Conservation (phyloP, 495 filamentous ascomycete species). For the Hypomontagnella monticulosa region DNA sequence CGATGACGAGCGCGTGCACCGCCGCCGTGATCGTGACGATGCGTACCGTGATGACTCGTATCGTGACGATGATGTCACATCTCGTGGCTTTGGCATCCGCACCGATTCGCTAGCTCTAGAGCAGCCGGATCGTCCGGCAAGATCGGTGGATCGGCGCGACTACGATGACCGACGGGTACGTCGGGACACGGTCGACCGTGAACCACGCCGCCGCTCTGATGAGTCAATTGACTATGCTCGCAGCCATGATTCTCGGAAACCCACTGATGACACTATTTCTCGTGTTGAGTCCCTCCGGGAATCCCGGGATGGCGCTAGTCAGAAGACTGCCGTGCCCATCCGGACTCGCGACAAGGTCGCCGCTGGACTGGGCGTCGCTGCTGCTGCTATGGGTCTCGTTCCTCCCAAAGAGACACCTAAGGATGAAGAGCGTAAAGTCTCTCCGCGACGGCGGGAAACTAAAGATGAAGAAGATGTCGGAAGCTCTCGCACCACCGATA, state of each 20-base stretch:
- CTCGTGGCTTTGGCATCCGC: slow-evolving; percentile 59
- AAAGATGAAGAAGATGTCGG: slow-evolving; percentile 38
- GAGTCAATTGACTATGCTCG: slow-evolving; percentile 43
- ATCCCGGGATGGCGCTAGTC: slow-evolving; percentile 37
- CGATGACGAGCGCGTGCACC: slow-evolving; percentile 49
- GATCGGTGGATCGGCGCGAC: slow-evolving; percentile 40
- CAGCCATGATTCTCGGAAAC: slow-evolving; percentile 33
- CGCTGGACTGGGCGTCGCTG: slow-evolving; percentile 50
- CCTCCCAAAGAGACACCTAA: slow-evolving; percentile 32
- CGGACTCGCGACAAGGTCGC: slow-evolving; percentile 50
- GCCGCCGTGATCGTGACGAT: slow-evolving; percentile 48
- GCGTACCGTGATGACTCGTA: slow-evolving; percentile 53
- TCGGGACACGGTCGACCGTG: slow-evolving; percentile 44
- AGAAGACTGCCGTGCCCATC: slow-evolving; percentile 40
- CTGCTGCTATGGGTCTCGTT: slow-evolving; percentile 50
- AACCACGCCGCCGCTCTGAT: slow-evolving; percentile 50
- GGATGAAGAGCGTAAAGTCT: slow-evolving; percentile 48
- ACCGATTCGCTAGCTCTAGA: slow-evolving; percentile 48
- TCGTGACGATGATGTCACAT: slow-evolving; percentile 49
- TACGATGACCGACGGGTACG: slow-evolving; percentile 52
- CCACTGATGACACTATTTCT: slow-evolving; percentile 29
- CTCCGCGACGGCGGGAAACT: slow-evolving; percentile 37
- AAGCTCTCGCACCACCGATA: slow-evolving; percentile 27
- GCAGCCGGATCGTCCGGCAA: slow-evolving; percentile 37
- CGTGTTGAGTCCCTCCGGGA: slow-evolving; percentile 38